phyloP scores from a whole-genome alignment of 2,329 filamentous ascomycete species.

The Mariannaea elegans region DNA sequence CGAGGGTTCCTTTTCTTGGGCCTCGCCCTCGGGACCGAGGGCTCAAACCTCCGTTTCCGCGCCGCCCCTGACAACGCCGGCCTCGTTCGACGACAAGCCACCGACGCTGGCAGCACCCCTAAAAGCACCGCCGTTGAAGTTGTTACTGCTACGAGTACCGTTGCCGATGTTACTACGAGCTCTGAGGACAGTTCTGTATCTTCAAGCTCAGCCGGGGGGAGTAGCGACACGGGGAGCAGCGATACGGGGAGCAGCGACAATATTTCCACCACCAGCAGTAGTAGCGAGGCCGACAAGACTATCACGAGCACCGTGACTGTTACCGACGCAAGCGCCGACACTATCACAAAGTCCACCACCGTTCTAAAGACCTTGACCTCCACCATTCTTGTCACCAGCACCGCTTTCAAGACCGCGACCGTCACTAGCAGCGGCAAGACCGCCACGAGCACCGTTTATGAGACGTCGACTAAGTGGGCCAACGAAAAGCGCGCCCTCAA shows the following conservation, averaged over 20 bases:
- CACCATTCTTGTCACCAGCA: conserved; percentile 47
- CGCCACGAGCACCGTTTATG: conserved; percentile 47
- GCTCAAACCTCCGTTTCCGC: conserved; percentile 23
- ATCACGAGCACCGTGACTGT: conserved; percentile 44
- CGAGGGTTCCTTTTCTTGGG: conserved; percentile 36
- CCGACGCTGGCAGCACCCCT: conserved; percentile 5
- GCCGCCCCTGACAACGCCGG: neutral
- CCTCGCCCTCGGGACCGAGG: conserved; percentile 37
- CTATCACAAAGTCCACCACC: conserved; percentile 43
- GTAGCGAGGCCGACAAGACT: conserved; percentile 38
- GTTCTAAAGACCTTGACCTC: conserved; percentile 41
- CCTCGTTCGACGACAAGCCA: conserved; percentile 24
- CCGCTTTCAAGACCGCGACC: conserved; percentile 47
- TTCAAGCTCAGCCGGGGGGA: no score
- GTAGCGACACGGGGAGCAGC: conserved; percentile 6
- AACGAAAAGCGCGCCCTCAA: conserved; percentile 46
- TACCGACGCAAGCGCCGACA: conserved; percentile 37
- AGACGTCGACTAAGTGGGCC: conserved; percentile 45
- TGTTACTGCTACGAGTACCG: conserved; percentile 11
- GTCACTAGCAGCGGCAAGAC: conserved; percentile 47
- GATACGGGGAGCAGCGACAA: conserved; percentile 2
- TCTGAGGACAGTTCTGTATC: no score
- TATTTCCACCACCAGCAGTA: neutral
- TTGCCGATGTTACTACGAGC: neutral
- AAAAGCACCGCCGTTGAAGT: conserved; percentile 17